Evolutionary conservation across 169 alveolate species (phyloP), one percentile per base, ranked within the genome.

Genomic region (Cryptosporidium viatorum): DNA sequence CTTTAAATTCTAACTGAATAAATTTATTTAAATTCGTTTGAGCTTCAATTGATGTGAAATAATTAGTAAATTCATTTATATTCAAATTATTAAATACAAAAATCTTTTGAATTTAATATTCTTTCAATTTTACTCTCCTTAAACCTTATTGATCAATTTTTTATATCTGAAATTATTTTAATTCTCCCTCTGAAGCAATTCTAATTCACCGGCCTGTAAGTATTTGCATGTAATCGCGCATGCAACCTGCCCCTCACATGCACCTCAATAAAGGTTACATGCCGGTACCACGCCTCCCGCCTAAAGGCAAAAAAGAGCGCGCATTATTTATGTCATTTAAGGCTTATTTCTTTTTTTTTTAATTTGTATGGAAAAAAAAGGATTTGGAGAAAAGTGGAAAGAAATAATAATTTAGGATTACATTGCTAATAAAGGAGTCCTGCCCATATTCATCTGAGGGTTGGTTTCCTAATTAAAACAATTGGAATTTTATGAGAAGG

Each of bases 211-310:
- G 67, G 67, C 5, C 10, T 55, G 67, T 37, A 55, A 55, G 23
- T 26, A n/a, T 55, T 48, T 12, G 4, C 67, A 55, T 55, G 67
- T 12, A 55, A 10, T 55, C 18, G 67, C 8, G 37, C 67, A 55
- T 55, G 67, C 67, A 55, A 23, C 37, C 7, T 6, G n/a, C 67
- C 67, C 67, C 67, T 23, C 67, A 55, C 67, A 55, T 55, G 67
- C 67, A 21, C 37, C 5, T 26, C 14, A 55, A 55, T 5, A n/a
- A 16, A 21, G 0, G 67, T 6, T 21, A 29, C 67, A 55, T 55
- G n/a, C 67, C 29, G 67, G 67, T 55, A 55, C 67, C 67, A 55
- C 67, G 67, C 18, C 0, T 55, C 67, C 67, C 67, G 67, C 67
- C 67, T 9, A 55, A 55, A 0, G 16, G 10, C 31, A n/a, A 23